Evolutionary conservation across 805 yeast species (phyloP).

Genomic region (Candida boleticola): DNA sequence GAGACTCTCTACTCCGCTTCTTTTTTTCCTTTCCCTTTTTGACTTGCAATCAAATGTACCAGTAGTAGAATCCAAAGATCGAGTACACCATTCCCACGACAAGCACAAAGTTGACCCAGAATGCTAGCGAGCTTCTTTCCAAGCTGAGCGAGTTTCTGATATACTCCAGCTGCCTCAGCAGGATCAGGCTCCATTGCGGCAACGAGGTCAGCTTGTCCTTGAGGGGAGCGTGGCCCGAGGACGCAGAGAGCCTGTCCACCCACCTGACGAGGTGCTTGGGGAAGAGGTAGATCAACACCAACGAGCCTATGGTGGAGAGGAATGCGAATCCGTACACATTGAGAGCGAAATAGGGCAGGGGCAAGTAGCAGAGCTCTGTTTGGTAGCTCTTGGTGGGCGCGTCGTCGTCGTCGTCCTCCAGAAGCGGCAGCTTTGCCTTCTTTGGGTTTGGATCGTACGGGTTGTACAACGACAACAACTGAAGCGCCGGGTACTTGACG

Average conservation of each 20-base stretch:
- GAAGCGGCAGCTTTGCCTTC: neutral
- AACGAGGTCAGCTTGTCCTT: neutral
- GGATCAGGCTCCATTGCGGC: neutral
- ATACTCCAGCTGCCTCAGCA: neutral
- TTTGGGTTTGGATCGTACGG: conserved; percentile 25
- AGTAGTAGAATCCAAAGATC: conserved; percentile 9
- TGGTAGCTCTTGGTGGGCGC: conserved; percentile 18
- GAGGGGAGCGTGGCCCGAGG: neutral
- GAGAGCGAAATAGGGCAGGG: conserved; percentile 49
- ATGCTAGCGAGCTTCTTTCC: conserved; percentile 4
- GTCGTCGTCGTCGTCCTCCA: neutral
- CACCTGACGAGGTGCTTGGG: neutral
- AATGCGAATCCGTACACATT: conserved; percentile 28
- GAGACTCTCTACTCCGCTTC: too few species aligned
- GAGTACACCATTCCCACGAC: conserved; percentile 4
- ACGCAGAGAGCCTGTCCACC: neutral
- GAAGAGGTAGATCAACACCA: conserved; percentile 11
- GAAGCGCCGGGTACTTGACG: conserved; percentile 79
- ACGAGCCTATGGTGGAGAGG: conserved; percentile 10
- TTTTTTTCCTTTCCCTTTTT: too few species aligned
- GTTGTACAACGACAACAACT: conserved; percentile 66
- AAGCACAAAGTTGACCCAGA: conserved; percentile 3
- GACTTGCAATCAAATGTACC: conserved; percentile 6
- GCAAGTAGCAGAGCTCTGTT: conserved; percentile 56
- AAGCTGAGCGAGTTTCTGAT: neutral